These are phyloP conservation scores for Sclerotinia spermophila DNA, from an alignment of 2,329 filamentous ascomycete genomes.

Conservation along the genomic window DNA sequence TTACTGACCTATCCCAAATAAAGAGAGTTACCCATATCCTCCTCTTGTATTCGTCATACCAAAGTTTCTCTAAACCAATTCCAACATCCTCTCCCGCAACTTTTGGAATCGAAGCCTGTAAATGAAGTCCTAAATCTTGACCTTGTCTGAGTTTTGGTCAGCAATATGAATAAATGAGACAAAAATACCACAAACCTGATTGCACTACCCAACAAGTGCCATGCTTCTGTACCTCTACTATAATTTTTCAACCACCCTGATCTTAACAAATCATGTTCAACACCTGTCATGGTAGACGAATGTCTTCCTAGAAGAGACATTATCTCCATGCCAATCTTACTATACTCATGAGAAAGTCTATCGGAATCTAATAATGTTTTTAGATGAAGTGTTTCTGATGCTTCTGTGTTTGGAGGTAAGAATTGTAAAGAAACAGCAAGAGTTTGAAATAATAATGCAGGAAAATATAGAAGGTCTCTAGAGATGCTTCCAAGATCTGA, in stretches of 20 bases:
- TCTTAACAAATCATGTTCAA: constrained; percentile 23
- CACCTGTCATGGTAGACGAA: constrained; percentile 14
- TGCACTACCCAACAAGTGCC: constrained; percentile 20
- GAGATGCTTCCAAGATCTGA: constrained; percentile 14
- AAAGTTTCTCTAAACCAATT: constrained; percentile 14
- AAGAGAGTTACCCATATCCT: constrained; percentile 20
- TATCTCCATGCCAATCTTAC: constrained; percentile 20
- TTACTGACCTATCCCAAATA: constrained; percentile 20
- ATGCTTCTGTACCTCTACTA: constrained; percentile 22
- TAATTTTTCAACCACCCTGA: constrained; percentile 23
- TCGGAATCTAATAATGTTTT: constrained; percentile 4
- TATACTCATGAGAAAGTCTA: constrained; percentile 20
- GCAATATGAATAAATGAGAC: not conserved
- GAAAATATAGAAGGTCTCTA: constrained; percentile 21
- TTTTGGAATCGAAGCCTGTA: constrained; percentile 7
- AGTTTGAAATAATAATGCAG: constrained; percentile 23
- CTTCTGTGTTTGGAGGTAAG: constrained; percentile 11
- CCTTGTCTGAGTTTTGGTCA: constrained; percentile 16
- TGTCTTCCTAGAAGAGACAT: constrained; percentile 21
- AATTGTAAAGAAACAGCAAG: constrained; percentile 22
- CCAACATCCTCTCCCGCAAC: not conserved
- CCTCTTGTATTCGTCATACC: constrained; percentile 21
- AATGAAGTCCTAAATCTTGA: constrained; percentile 21
- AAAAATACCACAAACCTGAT: constrained; percentile 11
- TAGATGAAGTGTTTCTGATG: constrained; percentile 9